Evolutionary conservation across 2,329 filamentous ascomycete genomes (phyloP).

Genomic region (Penicillium capsulatum): DNA sequence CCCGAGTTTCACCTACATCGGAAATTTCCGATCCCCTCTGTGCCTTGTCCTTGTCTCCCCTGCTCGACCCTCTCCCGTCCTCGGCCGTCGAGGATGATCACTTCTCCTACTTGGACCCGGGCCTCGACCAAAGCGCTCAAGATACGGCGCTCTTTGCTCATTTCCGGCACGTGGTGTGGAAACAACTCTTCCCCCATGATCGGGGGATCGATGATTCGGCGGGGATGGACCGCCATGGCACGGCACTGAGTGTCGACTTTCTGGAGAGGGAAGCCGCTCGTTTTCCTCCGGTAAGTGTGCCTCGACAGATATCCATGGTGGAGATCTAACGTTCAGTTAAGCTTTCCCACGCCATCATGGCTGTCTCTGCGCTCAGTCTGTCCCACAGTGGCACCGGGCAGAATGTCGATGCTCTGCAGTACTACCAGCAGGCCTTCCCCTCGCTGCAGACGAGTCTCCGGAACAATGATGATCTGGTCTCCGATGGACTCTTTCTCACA

Average conservation of each 20-base stretch:
- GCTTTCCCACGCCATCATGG: slow-evolving; percentile 57
- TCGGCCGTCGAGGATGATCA: slow-evolving; percentile 23
- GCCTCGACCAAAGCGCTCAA: slow-evolving; percentile 23
- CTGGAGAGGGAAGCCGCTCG: slow-evolving; percentile 47
- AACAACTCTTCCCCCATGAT: slow-evolving; percentile 35
- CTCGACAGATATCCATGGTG: slow-evolving; percentile 4
- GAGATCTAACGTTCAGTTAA: slow-evolving; percentile 21
- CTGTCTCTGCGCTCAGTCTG: slow-evolving; percentile 53
- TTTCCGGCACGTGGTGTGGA: slow-evolving; percentile 42
- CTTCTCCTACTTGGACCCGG: slow-evolving; percentile 16
- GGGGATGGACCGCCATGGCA: slow-evolving; percentile 15
- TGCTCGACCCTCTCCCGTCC: slow-evolving; percentile 22
- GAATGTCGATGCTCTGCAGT: slow-evolving; percentile 49
- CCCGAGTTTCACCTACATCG: slow-evolving; percentile 35
- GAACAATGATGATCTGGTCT: slow-evolving; percentile 50
- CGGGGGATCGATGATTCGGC: slow-evolving; percentile 18
- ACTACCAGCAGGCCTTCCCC: slow-evolving; percentile 53
- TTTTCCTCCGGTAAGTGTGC: slow-evolving; percentile 50
- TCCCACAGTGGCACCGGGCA: slow-evolving; percentile 45
- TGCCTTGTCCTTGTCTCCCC: slow-evolving; percentile 25
- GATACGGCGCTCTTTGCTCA: slow-evolving; percentile 37
- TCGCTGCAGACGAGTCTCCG: slow-evolving; percentile 45
- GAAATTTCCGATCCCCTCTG: slow-evolving; percentile 28
- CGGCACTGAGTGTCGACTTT: slow-evolving; percentile 38
- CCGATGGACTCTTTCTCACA: slow-evolving; percentile 54